A percentile compares a stretch with the other conserved stretches of the same genome.
Conservation (phyloP, 371 early-diverging fungal species). For the Mortierella sp. region DNA sequence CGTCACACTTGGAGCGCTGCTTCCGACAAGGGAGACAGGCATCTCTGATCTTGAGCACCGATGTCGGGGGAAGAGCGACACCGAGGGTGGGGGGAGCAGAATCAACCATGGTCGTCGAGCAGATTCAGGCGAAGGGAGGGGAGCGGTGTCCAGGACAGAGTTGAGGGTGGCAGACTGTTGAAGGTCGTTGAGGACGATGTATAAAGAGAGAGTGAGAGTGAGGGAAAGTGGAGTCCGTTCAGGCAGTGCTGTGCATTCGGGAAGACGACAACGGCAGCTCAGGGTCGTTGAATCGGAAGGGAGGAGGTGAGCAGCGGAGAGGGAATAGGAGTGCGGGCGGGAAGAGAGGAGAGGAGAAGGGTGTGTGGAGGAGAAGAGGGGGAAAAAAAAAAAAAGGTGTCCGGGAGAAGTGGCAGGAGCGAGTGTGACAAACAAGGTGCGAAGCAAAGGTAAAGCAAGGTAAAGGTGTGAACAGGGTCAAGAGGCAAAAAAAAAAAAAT, state of each 20-base stretch:
- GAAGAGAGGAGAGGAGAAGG: not conserved
- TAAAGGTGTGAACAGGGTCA: too few relatives aligned
- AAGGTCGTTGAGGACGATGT: not conserved
- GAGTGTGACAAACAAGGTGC: too few relatives aligned
- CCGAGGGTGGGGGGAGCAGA: constrained; percentile 41
- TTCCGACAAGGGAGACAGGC: constrained; percentile 53
- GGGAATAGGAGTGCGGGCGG: not conserved
- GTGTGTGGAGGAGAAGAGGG: not conserved
- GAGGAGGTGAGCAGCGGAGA: not conserved
- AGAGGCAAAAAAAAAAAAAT: too few relatives aligned
- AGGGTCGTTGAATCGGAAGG: not conserved
- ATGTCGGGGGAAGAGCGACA: constrained; percentile 45
- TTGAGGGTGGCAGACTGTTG: too few relatives aligned
- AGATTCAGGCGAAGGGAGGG: not conserved
- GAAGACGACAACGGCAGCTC: too few relatives aligned
- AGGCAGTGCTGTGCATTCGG: not conserved
- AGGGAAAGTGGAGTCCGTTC: not conserved
- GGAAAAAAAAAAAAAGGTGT: too few relatives aligned
- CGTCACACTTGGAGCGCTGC: constrained; percentile 53
- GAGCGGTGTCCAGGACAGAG: too few relatives aligned
- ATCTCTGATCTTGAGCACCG: constrained; percentile 54
- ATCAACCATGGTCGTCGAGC: constrained; percentile 29
- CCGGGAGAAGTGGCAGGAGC: too few relatives aligned
- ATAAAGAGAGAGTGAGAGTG: not conserved
- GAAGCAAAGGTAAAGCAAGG: too few relatives aligned